Base-by-base conservation (phyloP, 2,329 filamentous ascomycete species). In the Aureobasidium zeae region DNA sequence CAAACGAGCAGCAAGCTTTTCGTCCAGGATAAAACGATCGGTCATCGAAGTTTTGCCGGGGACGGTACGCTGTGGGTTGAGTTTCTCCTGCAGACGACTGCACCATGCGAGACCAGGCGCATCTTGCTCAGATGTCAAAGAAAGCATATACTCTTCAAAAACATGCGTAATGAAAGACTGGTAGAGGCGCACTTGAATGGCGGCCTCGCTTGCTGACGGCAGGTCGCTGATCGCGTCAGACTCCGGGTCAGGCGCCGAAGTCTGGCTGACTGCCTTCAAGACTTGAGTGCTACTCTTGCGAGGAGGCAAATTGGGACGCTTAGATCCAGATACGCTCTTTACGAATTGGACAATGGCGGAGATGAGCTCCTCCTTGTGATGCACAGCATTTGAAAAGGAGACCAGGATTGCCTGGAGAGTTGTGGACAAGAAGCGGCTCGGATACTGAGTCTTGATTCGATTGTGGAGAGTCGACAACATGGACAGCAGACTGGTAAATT, bases 81-180 rank as follows among this genome's bases (percentile, higher is more conserved):
- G 76, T 47, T 73, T 78, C 61, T 89, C 84, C 49, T 83, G 69
- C 45, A 87, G 60, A 38, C 84, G 61, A 49, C 61, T 70, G 5
- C 65, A 63, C 69, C 70, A 73, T 2, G 67, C 65, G 35, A 73
- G 55, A 5, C 69, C 70, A 1, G 69, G 67, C 4, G 69, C 62
- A 16, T 68, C 65, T 5, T 58, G 55, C 3, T 63, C 59, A 3
- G 57, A 56, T 13, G 53, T 39, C 13, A 72, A 51, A 5, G 65
- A 64, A n/a, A 74, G 77, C 48, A 85, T 72, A 52, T 86, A 89
- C 33, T 81, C 74, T 57, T 88, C 83, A 9, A 88, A 63, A 13
- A 88, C 65, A 56, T 84, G 83, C 0, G 82, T 86, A n/a, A 86
- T 70, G 59, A 91, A 88, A 1, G 80, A 79, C 55, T 86, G 80